These are phyloP conservation scores for Chimonanthus praecox DNA, from an alignment of 164 flowering plant genomes.

Conservation along the genomic window DNA sequence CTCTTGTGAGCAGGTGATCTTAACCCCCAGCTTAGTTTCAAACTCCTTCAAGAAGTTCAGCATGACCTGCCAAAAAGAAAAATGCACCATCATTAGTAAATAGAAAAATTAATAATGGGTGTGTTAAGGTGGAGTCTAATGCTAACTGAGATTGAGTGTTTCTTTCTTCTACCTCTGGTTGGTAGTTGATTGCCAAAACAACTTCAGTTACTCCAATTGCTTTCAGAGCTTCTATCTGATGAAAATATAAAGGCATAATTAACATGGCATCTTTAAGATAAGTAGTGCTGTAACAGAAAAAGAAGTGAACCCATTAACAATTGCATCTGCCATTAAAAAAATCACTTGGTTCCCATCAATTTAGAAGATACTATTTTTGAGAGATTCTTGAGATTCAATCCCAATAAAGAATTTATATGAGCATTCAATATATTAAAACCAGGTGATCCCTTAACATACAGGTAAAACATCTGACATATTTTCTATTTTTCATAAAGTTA, in stretches of 20 bases:
- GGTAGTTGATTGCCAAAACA: conserved; percentile 24
- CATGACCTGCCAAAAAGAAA: conserved; percentile 16
- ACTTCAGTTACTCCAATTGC: conserved; percentile 25
- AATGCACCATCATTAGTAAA: not conserved
- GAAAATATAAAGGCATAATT: not conserved
- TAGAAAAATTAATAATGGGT: not conserved
- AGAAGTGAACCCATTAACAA: too few species aligned
- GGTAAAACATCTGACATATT: too few species aligned
- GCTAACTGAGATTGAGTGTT: not conserved
- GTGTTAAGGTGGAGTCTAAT: not conserved
- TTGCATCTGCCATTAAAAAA: too few species aligned
- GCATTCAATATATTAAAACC: not conserved
- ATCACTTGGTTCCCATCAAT: too few species aligned
- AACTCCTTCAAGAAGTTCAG: conserved; percentile 17
- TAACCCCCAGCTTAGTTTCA: conserved; percentile 20
- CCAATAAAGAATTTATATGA: not conserved
- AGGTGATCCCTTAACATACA: not conserved
- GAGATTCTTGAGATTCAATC: not conserved
- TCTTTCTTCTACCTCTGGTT: conserved; percentile 15
- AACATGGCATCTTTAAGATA: not conserved
- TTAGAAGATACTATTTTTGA: not conserved
- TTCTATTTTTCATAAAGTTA: too few species aligned
- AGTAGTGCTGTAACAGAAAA: not conserved
- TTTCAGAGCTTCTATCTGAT: conserved; percentile 24
- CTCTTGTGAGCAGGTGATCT: conserved; percentile 23